Evolutionary conservation across 2,329 filamentous ascomycete species (phyloP).

Genomic region (Colletotrichum sojae): DNA sequence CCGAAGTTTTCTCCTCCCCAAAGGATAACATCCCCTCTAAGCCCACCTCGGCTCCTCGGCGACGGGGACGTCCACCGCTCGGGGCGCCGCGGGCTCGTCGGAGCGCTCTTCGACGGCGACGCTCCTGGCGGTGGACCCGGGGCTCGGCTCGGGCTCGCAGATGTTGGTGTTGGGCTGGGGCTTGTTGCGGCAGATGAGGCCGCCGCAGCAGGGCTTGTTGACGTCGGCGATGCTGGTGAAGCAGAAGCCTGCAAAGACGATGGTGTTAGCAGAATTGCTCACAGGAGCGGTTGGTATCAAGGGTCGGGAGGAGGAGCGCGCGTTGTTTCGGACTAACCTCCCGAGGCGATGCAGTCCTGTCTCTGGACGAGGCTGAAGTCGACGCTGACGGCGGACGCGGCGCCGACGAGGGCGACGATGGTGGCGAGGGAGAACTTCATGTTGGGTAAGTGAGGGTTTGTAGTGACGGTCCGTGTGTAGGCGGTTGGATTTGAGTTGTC

Average conservation of each 20-base stretch:
- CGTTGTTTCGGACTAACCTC: conserved; percentile 10
- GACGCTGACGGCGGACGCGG: conserved; percentile 30
- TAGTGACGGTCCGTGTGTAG: background rate
- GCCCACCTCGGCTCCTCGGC: conserved; percentile 13
- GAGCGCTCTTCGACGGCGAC: background rate
- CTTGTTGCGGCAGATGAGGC: conserved; percentile 25
- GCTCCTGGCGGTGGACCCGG: background rate
- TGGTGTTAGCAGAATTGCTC: background rate
- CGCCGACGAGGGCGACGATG: conserved; percentile 18
- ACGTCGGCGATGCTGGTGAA: conserved; percentile 11
- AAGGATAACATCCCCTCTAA: background rate
- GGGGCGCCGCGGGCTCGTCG: background rate
- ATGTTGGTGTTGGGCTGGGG: conserved; percentile 5
- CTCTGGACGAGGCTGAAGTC: conserved; percentile 26
- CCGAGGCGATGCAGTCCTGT: conserved; percentile 13
- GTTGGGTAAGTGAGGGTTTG: background rate
- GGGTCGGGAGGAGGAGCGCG: too few relatives aligned
- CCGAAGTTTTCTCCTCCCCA: background rate
- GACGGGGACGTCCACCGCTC: background rate
- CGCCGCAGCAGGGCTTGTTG: conserved; percentile 31
- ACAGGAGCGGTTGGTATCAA: too few relatives aligned
- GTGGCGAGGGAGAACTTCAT: conserved; percentile 32
- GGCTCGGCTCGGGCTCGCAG: conserved; percentile 18
- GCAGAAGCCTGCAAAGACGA: background rate
- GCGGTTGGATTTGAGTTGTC: background rate